These are phyloP conservation scores for Borealophlyctis nickersoniae DNA, from an alignment of 192 early-diverging fungal genomes.

Conservation along the genomic window DNA sequence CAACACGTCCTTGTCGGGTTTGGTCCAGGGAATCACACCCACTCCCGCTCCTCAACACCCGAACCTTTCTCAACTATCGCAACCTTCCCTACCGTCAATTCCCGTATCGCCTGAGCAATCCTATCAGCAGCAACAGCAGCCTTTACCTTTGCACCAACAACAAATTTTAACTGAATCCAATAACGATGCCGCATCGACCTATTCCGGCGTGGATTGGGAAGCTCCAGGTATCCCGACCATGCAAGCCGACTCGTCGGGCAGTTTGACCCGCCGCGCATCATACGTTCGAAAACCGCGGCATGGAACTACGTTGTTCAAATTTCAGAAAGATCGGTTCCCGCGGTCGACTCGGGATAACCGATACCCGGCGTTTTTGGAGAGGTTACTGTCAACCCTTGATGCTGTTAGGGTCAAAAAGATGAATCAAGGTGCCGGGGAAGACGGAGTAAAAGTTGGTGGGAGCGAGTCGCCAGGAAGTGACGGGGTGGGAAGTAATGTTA, in stretches of 20 bases:
- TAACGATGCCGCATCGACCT: neutral
- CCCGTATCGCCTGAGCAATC: too few species aligned
- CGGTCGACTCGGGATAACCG: conserved; percentile 24
- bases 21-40: too few species aligned
- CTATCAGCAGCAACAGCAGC: too few species aligned
- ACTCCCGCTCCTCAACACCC: too few species aligned
- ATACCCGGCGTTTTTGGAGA: conserved; percentile 29
- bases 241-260: neutral
- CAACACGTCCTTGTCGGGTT: too few species aligned
- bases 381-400: conserved; percentile 20
- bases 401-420: neutral
- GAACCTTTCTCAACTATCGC: too few species aligned
- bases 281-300: conserved; percentile 11
- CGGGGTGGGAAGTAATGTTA: neutral
- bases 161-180: too few species aligned
- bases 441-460: neutral
- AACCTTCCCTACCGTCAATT: too few species aligned
- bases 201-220: conserved; percentile 1
- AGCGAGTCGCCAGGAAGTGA: neutral
- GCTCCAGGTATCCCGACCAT: neutral
- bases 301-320: conserved; percentile 21
- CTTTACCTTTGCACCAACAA: too few species aligned
- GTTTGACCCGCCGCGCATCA: neutral
- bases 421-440: neutral
- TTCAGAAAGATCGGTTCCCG: conserved; percentile 28